These are phyloP conservation scores for Pichia membranifaciens DNA, from an alignment of 805 yeast species.

Conservation along the genomic window DNA sequence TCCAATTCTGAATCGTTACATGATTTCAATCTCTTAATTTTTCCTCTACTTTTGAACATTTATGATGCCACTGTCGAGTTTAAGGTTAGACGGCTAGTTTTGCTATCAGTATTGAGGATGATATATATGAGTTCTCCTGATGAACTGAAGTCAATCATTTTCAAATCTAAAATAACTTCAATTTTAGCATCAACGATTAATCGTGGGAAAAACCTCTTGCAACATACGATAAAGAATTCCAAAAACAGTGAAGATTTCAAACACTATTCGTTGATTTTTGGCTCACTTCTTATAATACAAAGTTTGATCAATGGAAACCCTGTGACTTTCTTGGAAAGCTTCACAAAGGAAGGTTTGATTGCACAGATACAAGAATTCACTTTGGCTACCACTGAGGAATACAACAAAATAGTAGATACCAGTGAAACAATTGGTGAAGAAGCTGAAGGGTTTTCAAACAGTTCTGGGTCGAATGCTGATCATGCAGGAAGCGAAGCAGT, in stretches of 20 bases:
- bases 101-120: slow-evolving; percentile 50
- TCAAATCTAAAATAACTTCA: slow-evolving; percentile 36
- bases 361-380: slow-evolving; percentile 34
- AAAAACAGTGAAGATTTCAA: slow-evolving; percentile 15
- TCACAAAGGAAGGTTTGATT: slow-evolving; percentile 71
- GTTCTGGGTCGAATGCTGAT: slow-evolving; percentile 12
- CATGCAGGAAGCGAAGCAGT: slow-evolving; percentile 17
- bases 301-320: slow-evolving; percentile 41
- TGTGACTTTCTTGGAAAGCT: slow-evolving; percentile 37
- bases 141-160: slow-evolving; percentile 29
- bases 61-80: slow-evolving; percentile 71
- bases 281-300: slow-evolving; percentile 45
- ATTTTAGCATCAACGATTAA: slow-evolving; percentile 56
- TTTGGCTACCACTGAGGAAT: slow-evolving; percentile 16
- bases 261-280: slow-evolving; percentile 40
- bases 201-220: slow-evolving; percentile 38
- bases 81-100: slow-evolving; percentile 51
- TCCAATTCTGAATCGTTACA: slow-evolving; percentile 21
- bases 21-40: slow-evolving; percentile 40
- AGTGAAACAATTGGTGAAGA: neutral
- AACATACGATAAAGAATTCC: neutral
- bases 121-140: slow-evolving; percentile 35
- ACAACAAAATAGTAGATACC: neutral
- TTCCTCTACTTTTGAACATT: slow-evolving; percentile 52
- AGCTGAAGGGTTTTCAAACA: neutral